Conservation (phyloP, 495 filamentous ascomycete species). For the Penicillium antarcticum region DNA sequence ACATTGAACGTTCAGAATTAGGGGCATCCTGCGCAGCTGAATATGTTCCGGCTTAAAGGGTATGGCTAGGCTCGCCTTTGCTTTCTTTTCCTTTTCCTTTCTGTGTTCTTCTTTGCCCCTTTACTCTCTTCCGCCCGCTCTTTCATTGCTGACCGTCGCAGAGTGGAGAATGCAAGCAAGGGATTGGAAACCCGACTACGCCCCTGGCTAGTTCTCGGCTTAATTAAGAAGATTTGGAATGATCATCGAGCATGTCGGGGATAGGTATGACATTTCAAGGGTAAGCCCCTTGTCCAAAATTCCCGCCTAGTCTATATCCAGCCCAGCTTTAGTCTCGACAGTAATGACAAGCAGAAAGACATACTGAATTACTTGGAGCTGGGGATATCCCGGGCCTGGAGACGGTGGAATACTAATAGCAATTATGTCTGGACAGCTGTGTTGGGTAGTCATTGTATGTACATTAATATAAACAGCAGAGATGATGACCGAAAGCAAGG, state of each 20-base stretch:
- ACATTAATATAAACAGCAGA: no score
- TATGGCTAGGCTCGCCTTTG: not conserved
- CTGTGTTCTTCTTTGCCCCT: not conserved
- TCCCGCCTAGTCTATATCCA: not conserved
- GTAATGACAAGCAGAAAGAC: no score
- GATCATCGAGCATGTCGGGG: not conserved
- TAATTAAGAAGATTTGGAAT: not conserved
- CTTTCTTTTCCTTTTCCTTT: not conserved
- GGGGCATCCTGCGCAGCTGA: not conserved
- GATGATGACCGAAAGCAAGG: no score
- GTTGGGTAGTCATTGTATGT: no score
- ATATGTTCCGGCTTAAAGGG: not conserved
- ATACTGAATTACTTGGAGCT: no score
- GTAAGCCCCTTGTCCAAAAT: not conserved
- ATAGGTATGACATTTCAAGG: not conserved
- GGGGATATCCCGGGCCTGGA: no score
- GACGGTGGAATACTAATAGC: no score
- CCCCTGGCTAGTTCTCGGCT: not conserved
- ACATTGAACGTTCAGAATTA: not conserved
- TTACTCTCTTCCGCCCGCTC: not conserved
- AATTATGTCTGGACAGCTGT: no score
- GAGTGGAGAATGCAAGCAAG: not conserved
- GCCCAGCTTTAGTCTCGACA: not conserved
- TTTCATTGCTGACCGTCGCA: not conserved
- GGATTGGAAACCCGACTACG: not conserved